phyloP scores from a whole-genome alignment of 768 basidiomycete genomes.

The Serendipita sp. region DNA sequence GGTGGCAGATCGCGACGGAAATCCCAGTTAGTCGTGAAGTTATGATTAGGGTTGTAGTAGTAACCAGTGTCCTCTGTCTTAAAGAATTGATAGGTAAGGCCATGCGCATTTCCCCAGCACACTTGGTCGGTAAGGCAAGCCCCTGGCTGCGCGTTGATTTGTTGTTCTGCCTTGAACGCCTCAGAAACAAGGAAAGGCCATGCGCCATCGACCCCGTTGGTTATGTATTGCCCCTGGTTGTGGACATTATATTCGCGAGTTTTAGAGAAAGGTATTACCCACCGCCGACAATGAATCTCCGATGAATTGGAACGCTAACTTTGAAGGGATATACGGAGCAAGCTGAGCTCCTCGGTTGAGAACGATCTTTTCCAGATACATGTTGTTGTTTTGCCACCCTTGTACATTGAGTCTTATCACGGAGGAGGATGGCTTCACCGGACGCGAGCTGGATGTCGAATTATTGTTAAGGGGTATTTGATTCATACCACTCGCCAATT shows the following conservation, averaged over 20 bases:
- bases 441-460: slow-evolving; percentile 8
- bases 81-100: slow-evolving; percentile 8
- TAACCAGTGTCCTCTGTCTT: slow-evolving; percentile 38
- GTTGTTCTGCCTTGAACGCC: slow-evolving; percentile 34
- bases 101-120: slow-evolving; percentile 14
- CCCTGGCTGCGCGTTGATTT: slow-evolving; percentile 37
- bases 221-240: slow-evolving; percentile 35
- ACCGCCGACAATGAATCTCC: slow-evolving; percentile 43
- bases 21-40: slow-evolving; percentile 43
- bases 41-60: slow-evolving; percentile 37
- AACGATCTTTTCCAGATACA: slow-evolving; percentile 32
- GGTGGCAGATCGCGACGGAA: slow-evolving; percentile 32
- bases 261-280: slow-evolving; percentile 9
- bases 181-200: slow-evolving; percentile 40
- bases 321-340: slow-evolving; percentile 28
- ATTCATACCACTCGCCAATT: slow-evolving; percentile 32
- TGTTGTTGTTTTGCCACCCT: slow-evolving; percentile 43
- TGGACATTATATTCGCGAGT: slow-evolving; percentile 1
- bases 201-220: slow-evolving; percentile 36
- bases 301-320: slow-evolving; percentile 36
- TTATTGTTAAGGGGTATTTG: slow-evolving; percentile 21
- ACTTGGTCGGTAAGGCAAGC: slow-evolving; percentile 26
- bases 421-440: slow-evolving; percentile 18
- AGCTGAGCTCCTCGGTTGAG: slow-evolving; percentile 33
- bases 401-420: slow-evolving; percentile 16